These are phyloP conservation scores for Pisolithus marmoratus DNA, from an alignment of 768 basidiomycete genomes.

Conservation along the genomic window DNA sequence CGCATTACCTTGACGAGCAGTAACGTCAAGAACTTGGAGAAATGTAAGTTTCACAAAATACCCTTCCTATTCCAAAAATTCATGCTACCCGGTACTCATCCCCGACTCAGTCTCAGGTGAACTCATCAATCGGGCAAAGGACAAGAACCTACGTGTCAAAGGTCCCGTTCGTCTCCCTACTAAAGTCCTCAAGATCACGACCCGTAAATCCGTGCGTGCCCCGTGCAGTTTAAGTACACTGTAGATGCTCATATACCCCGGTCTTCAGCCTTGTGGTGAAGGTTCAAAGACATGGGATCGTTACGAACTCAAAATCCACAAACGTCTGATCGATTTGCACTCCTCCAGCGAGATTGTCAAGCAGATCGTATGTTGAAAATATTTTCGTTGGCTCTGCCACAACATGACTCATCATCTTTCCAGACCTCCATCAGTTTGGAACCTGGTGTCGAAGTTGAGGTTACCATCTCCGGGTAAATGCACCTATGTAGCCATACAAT, in stretches of 20 bases:
- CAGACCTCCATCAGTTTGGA: constrained; percentile 98
- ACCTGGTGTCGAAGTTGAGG: constrained; percentile 98
- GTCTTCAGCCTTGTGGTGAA: constrained; percentile 90
- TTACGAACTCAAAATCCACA: constrained; percentile 99
- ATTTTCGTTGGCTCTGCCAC: neutral
- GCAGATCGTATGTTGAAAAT: constrained; percentile 79
- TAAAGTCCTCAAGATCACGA: constrained; percentile 98
- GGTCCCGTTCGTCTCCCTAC: constrained; percentile 98
- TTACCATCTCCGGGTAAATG: constrained; percentile 82
- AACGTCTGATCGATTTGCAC: constrained; percentile 98
- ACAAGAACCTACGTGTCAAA: constrained; percentile 99
- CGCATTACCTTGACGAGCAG: constrained; percentile 97
- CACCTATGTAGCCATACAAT: neutral
- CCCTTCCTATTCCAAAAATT: neutral
- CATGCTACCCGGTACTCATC: neutral
- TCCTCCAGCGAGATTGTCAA: constrained; percentile 99
- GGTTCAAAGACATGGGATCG: constrained; percentile 99
- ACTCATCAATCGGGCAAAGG: constrained; percentile 98
- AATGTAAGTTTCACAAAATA: constrained; percentile 55
- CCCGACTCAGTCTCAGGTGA: constrained; percentile 74
- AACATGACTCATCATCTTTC: constrained; percentile 4
- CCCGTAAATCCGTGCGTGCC: constrained; percentile 87
- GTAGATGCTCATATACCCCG: constrained; percentile 1
- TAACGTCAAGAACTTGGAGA: constrained; percentile 98
- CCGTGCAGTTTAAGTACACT: neutral